Evolutionary conservation across 176 grass and related monocot genomes (phyloP).

Genomic region (Elaeis guineensis): DNA sequence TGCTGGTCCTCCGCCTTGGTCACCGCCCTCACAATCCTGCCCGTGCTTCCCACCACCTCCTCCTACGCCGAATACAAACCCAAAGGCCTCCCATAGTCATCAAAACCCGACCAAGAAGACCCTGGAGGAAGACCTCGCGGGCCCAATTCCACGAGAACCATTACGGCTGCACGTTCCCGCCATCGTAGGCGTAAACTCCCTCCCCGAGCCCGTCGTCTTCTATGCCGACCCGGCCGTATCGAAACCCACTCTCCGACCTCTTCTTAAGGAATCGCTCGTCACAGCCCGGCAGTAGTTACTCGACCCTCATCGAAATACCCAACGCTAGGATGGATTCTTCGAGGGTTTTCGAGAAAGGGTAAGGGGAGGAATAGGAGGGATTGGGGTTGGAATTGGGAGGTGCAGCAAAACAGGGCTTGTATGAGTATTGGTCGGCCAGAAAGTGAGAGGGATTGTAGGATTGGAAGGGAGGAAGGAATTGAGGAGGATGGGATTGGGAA

Average conservation of each 20-base stretch:
- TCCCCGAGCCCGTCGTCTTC: constrained; percentile 40
- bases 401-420: too few species aligned
- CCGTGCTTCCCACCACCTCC: constrained; percentile 28
- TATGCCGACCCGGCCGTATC: constrained; percentile 14
- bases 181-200: constrained; percentile 73
- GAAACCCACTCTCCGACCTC: constrained; percentile 12
- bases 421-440: constrained; percentile 12
- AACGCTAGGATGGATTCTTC: not conserved
- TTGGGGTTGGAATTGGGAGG: constrained; percentile 8
- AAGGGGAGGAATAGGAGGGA: constrained; percentile 26
- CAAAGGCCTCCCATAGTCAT: constrained; percentile 92
- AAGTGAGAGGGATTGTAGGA: constrained; percentile 43
- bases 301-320: not conserved
- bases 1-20: constrained; percentile 67
- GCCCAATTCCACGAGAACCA: constrained; percentile 58
- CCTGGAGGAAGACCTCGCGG: constrained; percentile 41
- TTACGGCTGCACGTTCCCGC: constrained; percentile 50
- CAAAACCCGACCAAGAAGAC: constrained; percentile 28
- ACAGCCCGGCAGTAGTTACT: constrained; percentile 15
- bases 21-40: constrained; percentile 80
- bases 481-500: constrained; percentile 18
- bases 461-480: constrained; percentile 31
- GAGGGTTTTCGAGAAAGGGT: constrained; percentile 42
- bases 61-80: constrained; percentile 30
- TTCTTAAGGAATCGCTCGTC: constrained; percentile 36